Percentiles rank a stretch among this genome's conserved stretches.
Conservation (phyloP, 148 eudicot species). For the Pharnaceum exiguum region DNA sequence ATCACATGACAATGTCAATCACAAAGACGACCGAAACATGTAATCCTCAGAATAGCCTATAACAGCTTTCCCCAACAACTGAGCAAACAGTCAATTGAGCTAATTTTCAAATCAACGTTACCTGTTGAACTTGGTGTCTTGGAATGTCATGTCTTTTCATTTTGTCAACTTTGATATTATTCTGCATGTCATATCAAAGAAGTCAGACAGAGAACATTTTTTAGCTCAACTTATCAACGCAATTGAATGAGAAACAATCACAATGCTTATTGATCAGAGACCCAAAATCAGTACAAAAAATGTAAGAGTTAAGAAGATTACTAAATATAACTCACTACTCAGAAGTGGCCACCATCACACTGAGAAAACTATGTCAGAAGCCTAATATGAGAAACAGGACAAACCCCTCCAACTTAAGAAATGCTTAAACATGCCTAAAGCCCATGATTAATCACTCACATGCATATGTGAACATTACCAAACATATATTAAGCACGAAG, state of each 20-base stretch:
- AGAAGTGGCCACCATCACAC: too few relatives aligned
- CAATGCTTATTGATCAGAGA: too few relatives aligned
- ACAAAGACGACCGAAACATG: constrained; percentile 1
- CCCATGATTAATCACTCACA: too few relatives aligned
- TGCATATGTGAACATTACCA: too few relatives aligned
- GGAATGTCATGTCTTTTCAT: constrained; percentile 72
- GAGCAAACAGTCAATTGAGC: not conserved
- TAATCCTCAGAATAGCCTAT: not conserved
- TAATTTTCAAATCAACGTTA: constrained; percentile 7
- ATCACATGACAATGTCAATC: not conserved
- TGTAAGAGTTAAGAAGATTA: not conserved
- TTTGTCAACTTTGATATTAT: constrained; percentile 53
- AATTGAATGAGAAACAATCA: too few relatives aligned
- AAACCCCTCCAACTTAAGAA: too few relatives aligned
- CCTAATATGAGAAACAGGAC: too few relatives aligned
- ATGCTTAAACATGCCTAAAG: too few relatives aligned
- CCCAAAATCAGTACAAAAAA: not conserved
- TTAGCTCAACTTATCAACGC: not conserved
- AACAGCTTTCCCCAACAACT: not conserved
- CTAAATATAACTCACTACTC: too few relatives aligned
- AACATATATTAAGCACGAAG: too few relatives aligned
- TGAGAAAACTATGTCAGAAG: too few relatives aligned
- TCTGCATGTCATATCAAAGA: constrained; percentile 35
- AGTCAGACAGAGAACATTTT: not conserved
- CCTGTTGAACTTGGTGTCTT: constrained; percentile 62